Evolutionary conservation across 1,284 basidiomycete genomes (phyloP).

Genomic region (Ceratobasidium sp.): DNA sequence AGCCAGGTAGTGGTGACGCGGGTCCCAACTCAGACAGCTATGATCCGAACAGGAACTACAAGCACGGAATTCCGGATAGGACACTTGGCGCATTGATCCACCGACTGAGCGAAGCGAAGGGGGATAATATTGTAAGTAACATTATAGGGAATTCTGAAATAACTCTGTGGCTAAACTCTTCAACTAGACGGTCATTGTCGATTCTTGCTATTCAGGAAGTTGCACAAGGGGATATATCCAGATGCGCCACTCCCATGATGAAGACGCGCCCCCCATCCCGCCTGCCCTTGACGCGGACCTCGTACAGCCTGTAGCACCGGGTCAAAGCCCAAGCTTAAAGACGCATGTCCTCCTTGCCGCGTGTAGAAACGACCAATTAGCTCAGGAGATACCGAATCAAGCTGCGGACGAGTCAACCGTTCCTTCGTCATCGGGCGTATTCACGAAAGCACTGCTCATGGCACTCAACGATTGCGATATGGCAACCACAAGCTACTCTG

Average conservation of each 20-base stretch:
- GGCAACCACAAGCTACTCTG: slow-evolving; percentile 22
- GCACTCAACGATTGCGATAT: slow-evolving; percentile 7
- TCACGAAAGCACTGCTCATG: slow-evolving; percentile 1
- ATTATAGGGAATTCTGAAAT: background rate
- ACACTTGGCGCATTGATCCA: slow-evolving; percentile 28
- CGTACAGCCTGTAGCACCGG: background rate
- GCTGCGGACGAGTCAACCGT: background rate
- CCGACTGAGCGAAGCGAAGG: background rate
- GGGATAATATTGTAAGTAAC: slow-evolving; percentile 30
- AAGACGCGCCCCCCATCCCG: background rate
- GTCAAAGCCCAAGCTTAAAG: background rate
- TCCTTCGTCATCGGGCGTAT: background rate
- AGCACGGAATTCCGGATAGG: slow-evolving; percentile 22
- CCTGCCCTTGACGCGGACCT: background rate
- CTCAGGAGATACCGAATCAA: background rate
- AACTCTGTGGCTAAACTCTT: background rate
- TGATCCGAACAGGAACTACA: background rate
- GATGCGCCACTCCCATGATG: background rate
- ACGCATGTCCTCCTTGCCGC: slow-evolving; percentile 28
- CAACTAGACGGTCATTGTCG: slow-evolving; percentile 6
- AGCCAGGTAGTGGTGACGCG: background rate
- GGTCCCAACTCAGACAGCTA: background rate
- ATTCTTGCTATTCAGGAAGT: slow-evolving; percentile 32
- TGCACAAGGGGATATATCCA: background rate
- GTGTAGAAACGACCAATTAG: slow-evolving; percentile 15